phyloP scores from a whole-genome alignment of 169 alveolate genomes.

The Theileria parva region DNA sequence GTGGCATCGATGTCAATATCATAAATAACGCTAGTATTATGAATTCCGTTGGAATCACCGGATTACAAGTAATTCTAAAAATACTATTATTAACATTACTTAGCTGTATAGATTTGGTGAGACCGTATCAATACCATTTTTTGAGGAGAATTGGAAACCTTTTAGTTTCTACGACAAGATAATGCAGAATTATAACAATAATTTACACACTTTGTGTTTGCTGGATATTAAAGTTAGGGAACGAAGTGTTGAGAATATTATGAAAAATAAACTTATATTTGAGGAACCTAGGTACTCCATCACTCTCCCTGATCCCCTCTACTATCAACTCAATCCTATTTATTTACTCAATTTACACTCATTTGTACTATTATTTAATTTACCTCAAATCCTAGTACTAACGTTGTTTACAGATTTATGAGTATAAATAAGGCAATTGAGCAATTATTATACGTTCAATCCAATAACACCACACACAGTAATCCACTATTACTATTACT shows the following conservation, averaged over 20 bases:
- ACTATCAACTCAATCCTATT: conserved; percentile 43
- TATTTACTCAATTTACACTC: neutral
- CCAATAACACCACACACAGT: conserved; percentile 45
- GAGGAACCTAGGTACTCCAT: conserved; percentile 87
- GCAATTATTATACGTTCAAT: conserved; percentile 86
- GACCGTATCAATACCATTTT: conserved; percentile 96
- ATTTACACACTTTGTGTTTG: conserved; percentile 94
- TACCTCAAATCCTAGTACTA: neutral
- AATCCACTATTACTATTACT: neutral
- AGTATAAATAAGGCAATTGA: conserved; percentile 87
- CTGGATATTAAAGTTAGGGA: conserved; percentile 97
- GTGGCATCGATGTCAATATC: conserved; percentile 88
- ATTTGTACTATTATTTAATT: neutral
- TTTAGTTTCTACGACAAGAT: conserved; percentile 94
- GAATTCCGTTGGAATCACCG: conserved; percentile 82
- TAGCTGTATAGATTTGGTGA: conserved; percentile 97
- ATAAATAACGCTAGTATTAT: conserved; percentile 94
- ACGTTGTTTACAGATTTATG: conserved; percentile 82
- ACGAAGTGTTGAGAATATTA: conserved; percentile 92
- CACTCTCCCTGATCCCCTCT: neutral
- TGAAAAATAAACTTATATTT: conserved; percentile 88
- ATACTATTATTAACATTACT: conserved; percentile 59
- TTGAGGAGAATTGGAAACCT: conserved; percentile 96
- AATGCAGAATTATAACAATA: conserved; percentile 83
- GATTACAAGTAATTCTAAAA: conserved; percentile 65